Conservation (phyloP, 2,329 filamentous ascomycete species). For the Lachnellula arida region DNA sequence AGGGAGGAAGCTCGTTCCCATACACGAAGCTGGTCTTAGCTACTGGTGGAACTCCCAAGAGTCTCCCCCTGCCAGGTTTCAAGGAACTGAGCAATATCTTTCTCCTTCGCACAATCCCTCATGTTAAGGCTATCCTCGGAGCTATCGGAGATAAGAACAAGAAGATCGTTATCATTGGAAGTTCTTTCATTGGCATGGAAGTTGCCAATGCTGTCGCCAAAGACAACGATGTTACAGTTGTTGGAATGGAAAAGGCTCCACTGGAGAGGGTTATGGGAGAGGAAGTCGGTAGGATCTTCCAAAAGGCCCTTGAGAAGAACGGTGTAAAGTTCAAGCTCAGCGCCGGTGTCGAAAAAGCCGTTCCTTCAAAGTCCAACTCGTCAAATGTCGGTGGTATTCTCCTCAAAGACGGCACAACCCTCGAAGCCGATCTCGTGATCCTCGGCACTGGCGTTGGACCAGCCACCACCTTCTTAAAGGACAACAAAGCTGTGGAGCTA, state of each 20-base stretch:
- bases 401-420: slow-evolving; percentile 78
- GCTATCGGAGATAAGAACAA: slow-evolving; percentile 81
- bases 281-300: slow-evolving; percentile 75
- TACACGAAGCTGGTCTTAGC: slow-evolving; percentile 91
- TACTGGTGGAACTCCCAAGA: slow-evolving; percentile 74
- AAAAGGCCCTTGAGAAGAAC: slow-evolving; percentile 72
- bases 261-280: slow-evolving; percentile 82
- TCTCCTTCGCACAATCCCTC: slow-evolving; percentile 69
- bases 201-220: slow-evolving; percentile 78
- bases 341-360: slow-evolving; percentile 77
- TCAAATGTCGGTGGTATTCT: slow-evolving; percentile 74
- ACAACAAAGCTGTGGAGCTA: slow-evolving; percentile 65
- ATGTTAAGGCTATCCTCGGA: slow-evolving; percentile 70
- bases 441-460: slow-evolving; percentile 86
- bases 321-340: slow-evolving; percentile 85
- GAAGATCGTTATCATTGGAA: slow-evolving; percentile 88
- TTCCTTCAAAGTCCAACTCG: slow-evolving; percentile 61
- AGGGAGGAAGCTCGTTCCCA: slow-evolving; percentile 61
- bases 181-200: slow-evolving; percentile 97
- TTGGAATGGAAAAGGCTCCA: slow-evolving; percentile 84
- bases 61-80: slow-evolving; percentile 77
- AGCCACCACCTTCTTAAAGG: slow-evolving; percentile 74
- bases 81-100: slow-evolving; percentile 86
- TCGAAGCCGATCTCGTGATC: slow-evolving; percentile 86
- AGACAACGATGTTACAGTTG: slow-evolving; percentile 77